Evolutionary conservation across 129 eudicot genomes (phyloP), one percentile per base, ranked within the genome.

Genomic region (Lactuca saligna): DNA sequence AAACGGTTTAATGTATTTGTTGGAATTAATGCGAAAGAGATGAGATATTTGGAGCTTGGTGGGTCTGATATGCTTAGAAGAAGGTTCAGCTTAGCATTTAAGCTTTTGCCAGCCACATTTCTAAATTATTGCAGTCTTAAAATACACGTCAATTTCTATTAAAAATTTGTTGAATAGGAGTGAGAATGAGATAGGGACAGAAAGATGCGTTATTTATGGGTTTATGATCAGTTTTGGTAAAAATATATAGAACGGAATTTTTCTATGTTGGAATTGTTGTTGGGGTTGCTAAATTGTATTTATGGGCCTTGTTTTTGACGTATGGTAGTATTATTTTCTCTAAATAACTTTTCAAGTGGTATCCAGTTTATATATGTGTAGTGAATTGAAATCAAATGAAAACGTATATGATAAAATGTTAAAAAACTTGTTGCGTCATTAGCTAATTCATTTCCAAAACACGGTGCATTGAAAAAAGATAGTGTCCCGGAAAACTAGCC

Each of bases 101-200:
- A 35, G 70, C 62, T 61, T 34, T 61, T 16, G 60, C 61, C 76
- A 71, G 63, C 16, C 17, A 9, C 3, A 29, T 33, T 33, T 48
- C 7, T 60, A 44, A 48, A 48, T 38, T 70, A 25, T 31, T 57
- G 65, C 3, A 49, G 53, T 65, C 35, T 62, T 4, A 31, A 20
- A 74, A 44, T 56, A 57, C 72, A 74, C 72, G 72, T 74, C 65
- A 65, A 35, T 16, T 39, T 55, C 72, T 41, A 25, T 39, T 55
- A 41, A 6, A 14, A 39, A 31, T 63, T 55, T 6, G 53, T 73
- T 16, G 35, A 53, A 29, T 25, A 4, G 55, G 63, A 54, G 51
- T 46, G 37, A 63, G 49, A 44, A 57, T 17, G 15, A 56, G 46
- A 64, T 32, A 53, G 51, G 33, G 64, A 73, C 49, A 73, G 38